Evolutionary conservation across 73 alveolate genomes (phyloP).

Genomic region (Stentor coeruleus): DNA sequence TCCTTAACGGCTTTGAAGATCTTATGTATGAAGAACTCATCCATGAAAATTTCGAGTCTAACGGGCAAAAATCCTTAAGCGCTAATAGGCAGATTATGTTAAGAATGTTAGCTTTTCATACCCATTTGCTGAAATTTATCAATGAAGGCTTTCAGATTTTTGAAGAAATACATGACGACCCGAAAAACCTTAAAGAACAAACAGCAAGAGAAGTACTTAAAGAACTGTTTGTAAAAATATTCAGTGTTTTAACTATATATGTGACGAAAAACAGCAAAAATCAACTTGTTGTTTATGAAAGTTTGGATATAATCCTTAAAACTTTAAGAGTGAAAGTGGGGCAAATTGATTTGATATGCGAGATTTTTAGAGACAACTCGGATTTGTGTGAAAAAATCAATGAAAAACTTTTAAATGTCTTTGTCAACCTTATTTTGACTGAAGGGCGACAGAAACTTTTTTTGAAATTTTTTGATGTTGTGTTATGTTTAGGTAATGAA

Average conservation of each 20-base stretch:
- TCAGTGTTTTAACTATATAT: background rate
- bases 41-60: too few species aligned
- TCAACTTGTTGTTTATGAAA: background rate
- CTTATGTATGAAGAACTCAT: background rate
- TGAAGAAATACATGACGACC: background rate
- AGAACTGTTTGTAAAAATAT: background rate
- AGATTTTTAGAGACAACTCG: background rate
- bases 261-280: background rate
- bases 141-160: background rate
- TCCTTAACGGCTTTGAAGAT: background rate
- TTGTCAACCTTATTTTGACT: background rate
- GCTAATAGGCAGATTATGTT: background rate
- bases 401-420: constrained; percentile 15
- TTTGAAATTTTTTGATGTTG: constrained; percentile 15
- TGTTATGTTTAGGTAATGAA: background rate
- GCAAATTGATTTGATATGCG: constrained; percentile 18
- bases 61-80: too few species aligned
- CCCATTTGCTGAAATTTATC: background rate
- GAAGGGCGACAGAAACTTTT: constrained; percentile 23
- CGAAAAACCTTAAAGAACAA: background rate
- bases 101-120: background rate
- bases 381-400: background rate
- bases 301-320: background rate
- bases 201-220: background rate
- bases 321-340: background rate